Conservation (phyloP, 805 yeast species). For the Yamadazyma kitorensis region DNA sequence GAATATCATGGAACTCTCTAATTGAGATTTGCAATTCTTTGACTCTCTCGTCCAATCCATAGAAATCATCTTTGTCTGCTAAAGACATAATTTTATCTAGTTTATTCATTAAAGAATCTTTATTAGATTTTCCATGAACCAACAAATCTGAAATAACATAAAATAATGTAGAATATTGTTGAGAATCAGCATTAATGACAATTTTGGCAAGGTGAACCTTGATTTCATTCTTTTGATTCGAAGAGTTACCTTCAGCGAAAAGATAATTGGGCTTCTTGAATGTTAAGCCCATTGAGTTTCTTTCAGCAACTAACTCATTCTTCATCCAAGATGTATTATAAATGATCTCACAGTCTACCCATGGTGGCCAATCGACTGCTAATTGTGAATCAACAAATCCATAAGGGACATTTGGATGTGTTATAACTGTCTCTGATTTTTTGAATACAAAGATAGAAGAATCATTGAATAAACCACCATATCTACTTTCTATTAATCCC, state of each 20-base stretch:
- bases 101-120: conserved; percentile 36
- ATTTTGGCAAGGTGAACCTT: conserved; percentile 34
- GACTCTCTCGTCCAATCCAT: conserved; percentile 30
- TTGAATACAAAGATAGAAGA: conserved; percentile 53
- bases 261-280: conserved; percentile 52
- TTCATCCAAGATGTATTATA: conserved; percentile 41
- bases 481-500: conserved; percentile 52
- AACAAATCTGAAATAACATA: conserved; percentile 35
- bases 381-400: conserved; percentile 56
- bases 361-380: conserved; percentile 75
- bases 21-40: conserved; percentile 29
- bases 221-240: conserved; percentile 25
- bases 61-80: conserved; percentile 34
- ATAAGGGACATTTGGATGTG: conserved; percentile 40
- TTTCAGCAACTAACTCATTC: conserved; percentile 32
- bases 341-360: conserved; percentile 72
- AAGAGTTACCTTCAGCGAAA: conserved; percentile 27
- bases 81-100: conserved; percentile 35
- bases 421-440: conserved; percentile 24
- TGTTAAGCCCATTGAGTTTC: conserved; percentile 41
- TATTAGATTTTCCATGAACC: conserved; percentile 24
- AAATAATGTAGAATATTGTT: conserved; percentile 36
- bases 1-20: conserved; percentile 28
- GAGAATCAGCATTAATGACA: conserved; percentile 37
- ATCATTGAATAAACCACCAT: conserved; percentile 54